Base-by-base conservation (phyloP, 495 filamentous ascomycete species). In the Chlorociboria aeruginascens region DNA sequence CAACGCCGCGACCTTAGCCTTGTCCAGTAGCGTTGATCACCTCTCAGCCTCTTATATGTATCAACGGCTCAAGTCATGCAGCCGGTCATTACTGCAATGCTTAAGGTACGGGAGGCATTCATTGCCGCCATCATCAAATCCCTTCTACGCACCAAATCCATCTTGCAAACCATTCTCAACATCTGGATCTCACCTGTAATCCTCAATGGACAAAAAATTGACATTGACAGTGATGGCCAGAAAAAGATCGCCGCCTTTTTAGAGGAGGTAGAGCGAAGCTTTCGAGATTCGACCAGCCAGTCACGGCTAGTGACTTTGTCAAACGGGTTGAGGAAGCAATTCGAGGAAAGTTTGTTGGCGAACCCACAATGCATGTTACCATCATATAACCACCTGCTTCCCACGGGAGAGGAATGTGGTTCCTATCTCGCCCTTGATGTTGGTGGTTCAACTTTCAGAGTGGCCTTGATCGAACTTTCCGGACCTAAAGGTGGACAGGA, bases 371-470 rank as follows among this genome's bases (percentile, higher is more conserved):
- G 69, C 58, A 77, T 77, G 74, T 66, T 77, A 8, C 74, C 74
- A 32, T 76, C 81, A 62, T 61, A 89, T 74, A 59, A 86, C 77
- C 47, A 82, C 75, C 59, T 85, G 42, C 69, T 90, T 6, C 86
- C 86, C 3, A 77, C 67, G 8, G 86, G 86, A 31, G 62, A 76
- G 41, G 86, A 93, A 59, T 71, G 65, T 3, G 86, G 86, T 34
- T 68, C 66, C 45, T 78, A 68, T 51, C 63, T 80, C 38, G 72
- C 75, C 25, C 67, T 79, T 11, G 77, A 80, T 56, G 71, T 80
- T 11, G 86, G 86, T 32, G 86, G 86, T 3, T 89, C 82, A 46
- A 93, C 86, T 33, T 66, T 93, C 42, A 75, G 86, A 40, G 84
- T 89, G 13, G 85, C 81, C 8, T 70, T 90, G 54, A 81, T 90